Evolutionary conservation across 805 yeast genomes (phyloP), one percentile per base, ranked within the genome.

Genomic region (Tetrapisispora namnaoensis): DNA sequence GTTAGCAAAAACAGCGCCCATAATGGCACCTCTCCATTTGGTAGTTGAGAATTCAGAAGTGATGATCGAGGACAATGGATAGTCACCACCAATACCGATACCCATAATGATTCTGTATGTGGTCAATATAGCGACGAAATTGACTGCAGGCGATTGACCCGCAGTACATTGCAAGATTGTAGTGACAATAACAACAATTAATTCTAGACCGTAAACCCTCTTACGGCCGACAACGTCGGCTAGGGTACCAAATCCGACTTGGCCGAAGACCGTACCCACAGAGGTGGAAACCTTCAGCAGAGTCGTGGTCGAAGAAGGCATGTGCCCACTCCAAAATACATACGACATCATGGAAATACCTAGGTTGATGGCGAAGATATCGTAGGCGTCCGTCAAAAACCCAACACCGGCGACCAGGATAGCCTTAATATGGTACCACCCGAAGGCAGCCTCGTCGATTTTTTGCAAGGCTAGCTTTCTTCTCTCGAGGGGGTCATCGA

Each of bases 81-180:
- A 88, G 72, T 88, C 96, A 77, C 96, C 96, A 74, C 96, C 96
- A 59, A 88, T 89, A 80, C 96, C 96, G 59, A 89, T 83, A 76
- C 96, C 96, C 87, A 82, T 83, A 54, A 88, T 63, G 56, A 88
- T 82, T 79, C 96, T 84, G 71, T 80, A 82, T 62, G 83, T 80
- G 14, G 82, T 70, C 53, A 89, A 74, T 46, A 86, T 74, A 41
- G 93, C 95, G 50, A 79, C 78, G 61, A 87, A 83, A 61, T 74
- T 76, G 52, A 87, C 70, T 55, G 83, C 93, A 21, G 86, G 77
- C 30, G 95, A 79, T 11, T 67, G 60, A 61, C 95, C 96, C 39
- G 83, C 55, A 52, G 76, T 68, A 72, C 91, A 82, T 74, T 88
- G 96, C 54, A 83, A 70, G 53, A 88, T 68, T 51, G 95, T 83